Evolutionary conservation across 257 asterid genomes (phyloP), one percentile per base, ranked within the genome.

Genomic region (Solanum okadae): DNA sequence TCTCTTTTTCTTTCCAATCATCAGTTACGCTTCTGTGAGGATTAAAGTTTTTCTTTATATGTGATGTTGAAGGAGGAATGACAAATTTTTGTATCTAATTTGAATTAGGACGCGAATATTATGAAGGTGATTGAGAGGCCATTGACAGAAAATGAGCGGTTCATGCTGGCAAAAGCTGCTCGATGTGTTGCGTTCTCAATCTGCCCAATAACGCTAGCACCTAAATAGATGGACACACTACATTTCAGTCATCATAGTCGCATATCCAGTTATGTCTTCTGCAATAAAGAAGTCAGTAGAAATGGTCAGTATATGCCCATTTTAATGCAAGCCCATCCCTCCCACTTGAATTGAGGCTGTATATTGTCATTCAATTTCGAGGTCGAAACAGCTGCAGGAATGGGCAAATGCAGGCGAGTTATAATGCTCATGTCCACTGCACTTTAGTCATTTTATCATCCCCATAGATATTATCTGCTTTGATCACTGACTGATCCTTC

Each of bases 101-200:
- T 90, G 77, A 83, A 49, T 89, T 88, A 97, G 99, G 99, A 96
- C 68, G 98, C 95, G 73, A 97, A 96, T 90, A 92, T 96, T 86
- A 94, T 96, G 91, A 97, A 95, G 93, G 99, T 97, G 44, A 97
- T 97, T 15, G 99, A 97, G 94, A 94, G 99, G 89, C 95, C 96
- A 88, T 90, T 96, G 96, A 96, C 97, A 7, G 99, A 97, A 91
- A 95, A 95, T 88, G 99, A 97, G 90, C 96, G 99, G 29, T 96
- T 97, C 88, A 92, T 94, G 98, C 90, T 97, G 93, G 99, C 99
- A n/a, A 97, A 95, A 94, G 99, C 98, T 88, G 98, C 98, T 87
- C 98, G 99, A 83, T 97, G 98, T 61, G 89, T 95, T 87, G 98
- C 98, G 38, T 97, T 97, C 89, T 90, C 92, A 38, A 95, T 96